A percentile compares a stretch with the other conserved stretches of the same genome.
Evolutionary conservation across 1,139 yeast genomes (phyloP).

Genomic region (Debaryomycetaceae sp.): DNA sequence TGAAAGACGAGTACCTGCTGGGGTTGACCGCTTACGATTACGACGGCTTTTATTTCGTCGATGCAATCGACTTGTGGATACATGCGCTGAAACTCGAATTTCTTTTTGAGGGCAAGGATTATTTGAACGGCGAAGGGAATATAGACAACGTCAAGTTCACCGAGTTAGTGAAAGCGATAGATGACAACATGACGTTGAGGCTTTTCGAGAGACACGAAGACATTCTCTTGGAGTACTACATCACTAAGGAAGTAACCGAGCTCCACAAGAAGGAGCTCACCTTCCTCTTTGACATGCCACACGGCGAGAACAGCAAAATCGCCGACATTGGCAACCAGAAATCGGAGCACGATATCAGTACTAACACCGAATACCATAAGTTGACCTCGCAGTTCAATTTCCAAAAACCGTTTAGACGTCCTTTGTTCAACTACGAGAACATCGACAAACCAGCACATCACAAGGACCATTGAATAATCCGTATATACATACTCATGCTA

Average conservation of each 20-base stretch:
- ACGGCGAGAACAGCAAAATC: conserved; percentile 15
- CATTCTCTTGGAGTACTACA: conserved; percentile 27
- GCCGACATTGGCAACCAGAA: conserved; percentile 15
- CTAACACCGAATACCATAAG: conserved; percentile 14
- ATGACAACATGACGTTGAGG: conserved; percentile 13
- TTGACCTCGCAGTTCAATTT: conserved; percentile 16
- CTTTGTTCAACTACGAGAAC: conserved; percentile 21
- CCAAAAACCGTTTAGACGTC: conserved; percentile 19
- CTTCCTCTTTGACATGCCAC: conserved; percentile 19
- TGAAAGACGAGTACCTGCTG: conserved; percentile 24
- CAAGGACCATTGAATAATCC: conserved; percentile 2
- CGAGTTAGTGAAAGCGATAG: conserved; percentile 16
- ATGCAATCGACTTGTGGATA: conserved; percentile 25
- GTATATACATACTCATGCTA: background rate
- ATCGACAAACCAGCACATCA: conserved; percentile 20
- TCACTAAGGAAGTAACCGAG: conserved; percentile 26
- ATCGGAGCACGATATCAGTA: conserved; percentile 8
- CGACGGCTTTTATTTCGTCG: conserved; percentile 19
- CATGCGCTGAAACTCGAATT: conserved; percentile 16
- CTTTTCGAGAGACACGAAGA: conserved; percentile 24
- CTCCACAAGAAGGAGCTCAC: conserved; percentile 24
- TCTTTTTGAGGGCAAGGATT: conserved; percentile 14
- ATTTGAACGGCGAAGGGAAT: conserved; percentile 8
- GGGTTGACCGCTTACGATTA: conserved; percentile 18
- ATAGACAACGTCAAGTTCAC: conserved; percentile 17